Evolutionary conservation across 176 grass and related monocot species (phyloP), one percentile per base, ranked within the genome.

Genomic region (Phyllostachys edulis): DNA sequence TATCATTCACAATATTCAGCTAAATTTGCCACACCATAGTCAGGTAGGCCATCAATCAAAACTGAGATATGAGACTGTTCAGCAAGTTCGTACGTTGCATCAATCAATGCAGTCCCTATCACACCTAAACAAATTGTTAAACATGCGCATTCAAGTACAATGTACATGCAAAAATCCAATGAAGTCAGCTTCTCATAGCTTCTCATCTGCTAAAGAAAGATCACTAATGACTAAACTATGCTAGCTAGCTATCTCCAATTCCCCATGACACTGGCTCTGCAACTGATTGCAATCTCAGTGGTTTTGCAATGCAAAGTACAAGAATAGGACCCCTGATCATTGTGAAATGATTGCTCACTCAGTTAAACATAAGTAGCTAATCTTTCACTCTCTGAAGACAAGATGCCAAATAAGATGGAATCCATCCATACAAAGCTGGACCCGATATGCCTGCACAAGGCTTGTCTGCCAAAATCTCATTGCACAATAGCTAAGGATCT

Each of bases 271-370:
- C 32, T 56, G 18, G 52, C 52, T 56, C 52, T 7, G 6, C 17
- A 56, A 56, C 52, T 21, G 52, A 56, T 11, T 67, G 65, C 27
- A 80, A 36, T 50, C 32, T 68, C 63, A 16, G 12, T n/a, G 20
- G n/a, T 68, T 63, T 67, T 56, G 34, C 17, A 69, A 26, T 52
- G 44, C 29, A 37, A 14, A 40, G 63, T 55, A 10, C 46, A 55
- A 54, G n/a, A 55, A 21, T 55, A 55, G 34, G 63, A 80, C 46
- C 46, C 63, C 32, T 80, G 20, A 80, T 68, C 45, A 80, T 67
- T 80, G 7, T 26, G 32, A 80, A 80, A 26, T 80, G 34, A 54
- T 34, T 54, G 39, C 23, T 16, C 65, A 39, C 21, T n/a, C 36
- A 67, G 26, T 34, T 16, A 52, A 38, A 37, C 18, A 80, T 40